Evolutionary conservation across 768 basidiomycete genomes (phyloP), one percentile per base, ranked within the genome.

Genomic region (Phlebiopsis gigantea): DNA sequence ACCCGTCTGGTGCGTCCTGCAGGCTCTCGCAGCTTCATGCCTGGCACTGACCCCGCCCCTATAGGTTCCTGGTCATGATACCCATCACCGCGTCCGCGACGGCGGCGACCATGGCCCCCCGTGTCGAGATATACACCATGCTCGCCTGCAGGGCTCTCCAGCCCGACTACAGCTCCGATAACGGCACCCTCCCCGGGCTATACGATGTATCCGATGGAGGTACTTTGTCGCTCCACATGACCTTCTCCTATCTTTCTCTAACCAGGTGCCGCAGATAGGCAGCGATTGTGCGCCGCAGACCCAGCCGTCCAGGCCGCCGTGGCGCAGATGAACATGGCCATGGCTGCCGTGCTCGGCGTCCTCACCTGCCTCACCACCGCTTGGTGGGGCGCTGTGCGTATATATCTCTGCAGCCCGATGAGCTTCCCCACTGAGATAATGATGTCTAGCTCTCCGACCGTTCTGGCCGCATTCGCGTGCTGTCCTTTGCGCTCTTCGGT

Each of bases 331-430:
- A 76, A 76, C 43, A 77, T 87, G 62, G 77, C 78, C 21, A 84
- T 89, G 66, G 70, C 81, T 0, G 75, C 84, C 2, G 73, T 78
- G 8, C 82, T 82, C 73, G 93, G 93, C 8, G 69, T 91, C 50
- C 72, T 96, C 30, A 79, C 83, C 29, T 88, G 89, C 59, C 65
- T 94, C 30, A 93, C 91, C 2, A 85, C 87, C 12, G 90, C 82
- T 2, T 94, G 85, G 81, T 96, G 93, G 93, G 87, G 88, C 55
- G 78, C 85, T 53, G 87, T 88, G 69, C 68, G 85, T 75, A 41
- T 41, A n/a, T 55, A 29, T 39, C 12, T 39, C 34, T 17, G 17
- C 17, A 39, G 17, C 2, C 17, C 8, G 12, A 17, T 9, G 2
- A 34, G 17, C 34, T 17, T 17, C 34, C 14, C 8, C 24, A 29